Evolutionary conservation across 306 rosid genomes (phyloP), one percentile per base, ranked within the genome.

Genomic region (Arachis hypogaea): DNA sequence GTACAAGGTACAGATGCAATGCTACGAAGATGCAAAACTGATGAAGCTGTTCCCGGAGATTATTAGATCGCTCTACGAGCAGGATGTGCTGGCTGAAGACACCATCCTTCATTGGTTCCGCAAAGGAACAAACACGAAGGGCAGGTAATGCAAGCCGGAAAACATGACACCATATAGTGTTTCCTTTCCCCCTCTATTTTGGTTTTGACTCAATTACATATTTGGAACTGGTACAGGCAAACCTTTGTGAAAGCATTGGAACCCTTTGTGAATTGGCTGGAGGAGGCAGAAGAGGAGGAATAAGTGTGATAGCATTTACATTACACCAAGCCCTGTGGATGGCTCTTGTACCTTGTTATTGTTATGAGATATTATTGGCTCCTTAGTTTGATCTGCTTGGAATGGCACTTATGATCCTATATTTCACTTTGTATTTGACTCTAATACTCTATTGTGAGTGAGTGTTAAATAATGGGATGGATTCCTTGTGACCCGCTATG

Each of bases 241-340:
- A 90, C 89, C 75, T 95, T 95, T 78, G 96, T 92, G 87, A 95
- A 92, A 89, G 97, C 99, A 5, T 76, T 95, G 80, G 99, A 95
- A 75, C 92, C 97, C 41, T 87, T 92, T 55, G 98, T 95, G 87
- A 95, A 82, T 45, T 95, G 99, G 99, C 92, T 95, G 87, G 99
- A 95, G 85, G 99, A 92, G 90, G 99, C 99, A 7, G 99, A 95
- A 82, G 99, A 95, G 72, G 99, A 95, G 88, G 99, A 95, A 18
- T 88, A 82, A 77, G 41, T 58, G 76, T 38, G 42, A 54, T 29
- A 2, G 69, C 60, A 54, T 28, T 74, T 55, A 33, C 43, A 70
- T 66, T 67, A 68, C 45, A 22, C 28, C 50, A 18, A 5, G 5
- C 18, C 18, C 59, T 66, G 72, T 59, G 63, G 29, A 73, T 2